Evolutionary conservation across 371 early-diverging fungal genomes (phyloP).

Genomic region (Fennellomyces sp.): DNA sequence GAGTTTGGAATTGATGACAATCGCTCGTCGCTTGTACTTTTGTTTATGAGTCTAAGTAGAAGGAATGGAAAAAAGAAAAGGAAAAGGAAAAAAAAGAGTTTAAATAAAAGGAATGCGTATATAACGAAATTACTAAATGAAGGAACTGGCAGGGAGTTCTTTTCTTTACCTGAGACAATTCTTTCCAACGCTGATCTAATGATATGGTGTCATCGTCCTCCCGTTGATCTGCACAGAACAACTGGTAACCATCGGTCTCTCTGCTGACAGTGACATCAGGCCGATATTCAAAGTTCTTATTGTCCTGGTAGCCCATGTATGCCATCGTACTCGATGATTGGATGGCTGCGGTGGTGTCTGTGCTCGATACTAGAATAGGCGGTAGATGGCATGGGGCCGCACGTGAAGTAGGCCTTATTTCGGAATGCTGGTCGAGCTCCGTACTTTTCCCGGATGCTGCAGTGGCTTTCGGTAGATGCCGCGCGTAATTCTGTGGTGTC

Average conservation of each 20-base stretch:
- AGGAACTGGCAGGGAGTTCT: not conserved
- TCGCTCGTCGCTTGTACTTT: slow-evolving; percentile 1
- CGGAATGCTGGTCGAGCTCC: slow-evolving; percentile 5
- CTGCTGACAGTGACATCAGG: not conserved
- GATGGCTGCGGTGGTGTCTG: not conserved
- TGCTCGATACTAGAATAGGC: slow-evolving; percentile 9
- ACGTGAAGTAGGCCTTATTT: slow-evolving; percentile 10
- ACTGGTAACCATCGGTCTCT: not conserved
- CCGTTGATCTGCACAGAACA: not conserved
- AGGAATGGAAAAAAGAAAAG: not conserved
- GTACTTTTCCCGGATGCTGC: slow-evolving; percentile 1
- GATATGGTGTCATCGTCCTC: not conserved
- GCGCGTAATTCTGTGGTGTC: not conserved
- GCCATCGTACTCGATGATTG: slow-evolving; percentile 4
- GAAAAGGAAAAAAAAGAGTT: not conserved
- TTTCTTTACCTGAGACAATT: not conserved
- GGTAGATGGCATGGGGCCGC: slow-evolving; percentile 6
- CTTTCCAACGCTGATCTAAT: not conserved
- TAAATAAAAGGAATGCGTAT: not conserved
- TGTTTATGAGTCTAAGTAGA: not conserved
- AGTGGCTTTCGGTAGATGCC: not conserved
- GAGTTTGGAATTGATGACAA: slow-evolving; percentile 1
- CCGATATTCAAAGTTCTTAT: not conserved
- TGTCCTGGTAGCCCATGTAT: not conserved
- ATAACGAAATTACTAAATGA: not conserved